Evolutionary conservation across 164 flowering plant species (phyloP).

Genomic region (Tinospora cordifolia): DNA sequence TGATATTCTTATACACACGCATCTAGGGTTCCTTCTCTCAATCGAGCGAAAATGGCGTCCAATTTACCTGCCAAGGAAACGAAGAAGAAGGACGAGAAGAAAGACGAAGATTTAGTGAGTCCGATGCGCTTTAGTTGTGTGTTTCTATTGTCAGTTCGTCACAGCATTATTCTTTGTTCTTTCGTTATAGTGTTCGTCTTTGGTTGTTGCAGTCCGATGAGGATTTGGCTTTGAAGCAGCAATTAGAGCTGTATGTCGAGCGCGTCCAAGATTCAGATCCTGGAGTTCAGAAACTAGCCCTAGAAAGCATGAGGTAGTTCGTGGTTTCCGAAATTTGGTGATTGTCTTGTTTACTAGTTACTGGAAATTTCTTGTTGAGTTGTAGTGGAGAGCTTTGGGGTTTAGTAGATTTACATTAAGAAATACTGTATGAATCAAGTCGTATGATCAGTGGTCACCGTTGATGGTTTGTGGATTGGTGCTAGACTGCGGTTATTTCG

Average conservation of each 20-base stretch:
- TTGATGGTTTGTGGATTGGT: no score
- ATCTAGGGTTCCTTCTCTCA: neutral
- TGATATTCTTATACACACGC: neutral
- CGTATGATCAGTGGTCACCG: no score
- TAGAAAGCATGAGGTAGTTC: slow-evolving; percentile 88
- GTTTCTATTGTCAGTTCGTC: slow-evolving; percentile 1
- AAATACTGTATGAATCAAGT: no score
- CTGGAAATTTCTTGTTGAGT: no score
- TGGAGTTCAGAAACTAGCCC: slow-evolving; percentile 75
- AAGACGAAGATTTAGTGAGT: slow-evolving; percentile 83
- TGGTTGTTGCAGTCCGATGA: slow-evolving; percentile 69
- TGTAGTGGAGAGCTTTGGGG: no score
- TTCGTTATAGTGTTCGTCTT: neutral
- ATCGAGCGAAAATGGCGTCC: neutral
- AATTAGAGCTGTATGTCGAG: slow-evolving; percentile 88
- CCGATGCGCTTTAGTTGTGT: neutral
- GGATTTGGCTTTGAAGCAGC: slow-evolving; percentile 92
- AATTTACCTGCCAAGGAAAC: neutral
- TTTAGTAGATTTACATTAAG: no score
- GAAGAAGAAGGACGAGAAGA: slow-evolving; percentile 81
- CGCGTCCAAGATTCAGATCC: slow-evolving; percentile 83
- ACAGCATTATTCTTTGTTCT: neutral
- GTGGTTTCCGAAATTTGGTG: neutral
- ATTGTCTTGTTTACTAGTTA: no score
- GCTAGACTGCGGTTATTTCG: no score